A percentile compares a stretch with the other conserved stretches of the same genome.
Evolutionary conservation across 1,284 basidiomycete genomes (phyloP).

Genomic region (Grifola frondosa): DNA sequence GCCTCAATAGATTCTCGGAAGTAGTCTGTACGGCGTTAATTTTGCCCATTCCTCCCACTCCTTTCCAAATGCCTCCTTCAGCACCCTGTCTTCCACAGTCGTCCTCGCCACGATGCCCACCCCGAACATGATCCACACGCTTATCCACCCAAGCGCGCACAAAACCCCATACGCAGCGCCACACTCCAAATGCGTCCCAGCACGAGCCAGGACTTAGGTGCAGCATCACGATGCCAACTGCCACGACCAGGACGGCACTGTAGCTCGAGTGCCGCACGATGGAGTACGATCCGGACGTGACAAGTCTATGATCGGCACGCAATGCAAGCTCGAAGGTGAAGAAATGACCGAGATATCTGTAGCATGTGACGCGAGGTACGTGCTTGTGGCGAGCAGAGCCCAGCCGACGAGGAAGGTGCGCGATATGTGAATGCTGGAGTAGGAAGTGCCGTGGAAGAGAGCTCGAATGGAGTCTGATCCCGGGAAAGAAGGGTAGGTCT

Average conservation of each 20-base stretch:
- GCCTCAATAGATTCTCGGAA: background rate
- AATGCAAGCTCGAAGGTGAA: background rate
- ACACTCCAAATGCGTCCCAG: background rate
- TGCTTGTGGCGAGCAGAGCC: background rate
- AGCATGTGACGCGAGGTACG: background rate
- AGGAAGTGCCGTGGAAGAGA: too few species aligned
- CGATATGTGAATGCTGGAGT: too few species aligned
- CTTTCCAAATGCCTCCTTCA: background rate
- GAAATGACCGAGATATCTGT: background rate
- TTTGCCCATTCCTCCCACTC: background rate
- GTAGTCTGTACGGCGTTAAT: background rate
- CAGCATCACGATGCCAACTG: background rate
- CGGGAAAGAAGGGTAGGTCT: too few species aligned
- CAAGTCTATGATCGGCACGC: background rate
- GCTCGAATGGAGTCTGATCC: too few species aligned
- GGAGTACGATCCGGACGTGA: background rate
- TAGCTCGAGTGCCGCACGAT: background rate
- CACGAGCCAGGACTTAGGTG: background rate
- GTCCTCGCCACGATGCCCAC: background rate
- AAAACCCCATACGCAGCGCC: background rate
- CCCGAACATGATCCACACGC: background rate
- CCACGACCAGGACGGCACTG: background rate
- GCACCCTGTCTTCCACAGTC: background rate
- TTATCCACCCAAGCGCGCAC: background rate
- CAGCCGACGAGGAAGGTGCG: too few species aligned